These are phyloP conservation scores for Trypanosoma melophagium DNA, from an alignment of 208 protist species.

Conservation along the genomic window DNA sequence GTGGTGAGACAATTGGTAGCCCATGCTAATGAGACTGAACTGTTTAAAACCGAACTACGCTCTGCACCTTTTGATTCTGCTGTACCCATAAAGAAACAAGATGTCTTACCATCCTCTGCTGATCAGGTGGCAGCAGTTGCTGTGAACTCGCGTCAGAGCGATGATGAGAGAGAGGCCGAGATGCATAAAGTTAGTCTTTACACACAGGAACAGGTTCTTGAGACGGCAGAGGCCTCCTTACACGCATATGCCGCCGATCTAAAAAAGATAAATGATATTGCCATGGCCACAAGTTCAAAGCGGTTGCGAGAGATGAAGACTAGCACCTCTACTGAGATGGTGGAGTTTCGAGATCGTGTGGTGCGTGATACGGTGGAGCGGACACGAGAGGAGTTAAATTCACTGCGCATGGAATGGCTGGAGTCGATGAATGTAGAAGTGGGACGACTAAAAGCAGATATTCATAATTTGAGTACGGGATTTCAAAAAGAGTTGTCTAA, in stretches of 20 bases:
- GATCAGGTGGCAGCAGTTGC: conserved; percentile 28
- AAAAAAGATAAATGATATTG: conserved; percentile 59
- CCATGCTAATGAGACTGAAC: conserved; percentile 78
- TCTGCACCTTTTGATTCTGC: conserved; percentile 25
- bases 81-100: background rate
- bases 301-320: conserved; percentile 49
- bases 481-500: conserved; percentile 37
- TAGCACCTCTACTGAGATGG: conserved; percentile 46
- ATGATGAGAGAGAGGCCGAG: background rate
- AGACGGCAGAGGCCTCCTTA: conserved; percentile 58
- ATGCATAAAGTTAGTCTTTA: background rate
- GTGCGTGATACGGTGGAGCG: conserved; percentile 37
- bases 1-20: conserved; percentile 71
- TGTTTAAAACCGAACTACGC: conserved; percentile 69
- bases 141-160: conserved; percentile 15
- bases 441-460: conserved; percentile 35
- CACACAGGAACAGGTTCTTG: conserved; percentile 45
- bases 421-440: conserved; percentile 37
- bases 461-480: conserved; percentile 40
- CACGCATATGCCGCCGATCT: conserved; percentile 61
- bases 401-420: conserved; percentile 42
- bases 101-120: background rate
- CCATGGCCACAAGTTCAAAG: conserved; percentile 59
- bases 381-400: conserved; percentile 51
- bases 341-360: conserved; percentile 46